Evolutionary conservation across 2,329 filamentous ascomycete genomes (phyloP), one percentile per base, ranked within the genome.

Genomic region (Chaetomiaceae sp.): DNA sequence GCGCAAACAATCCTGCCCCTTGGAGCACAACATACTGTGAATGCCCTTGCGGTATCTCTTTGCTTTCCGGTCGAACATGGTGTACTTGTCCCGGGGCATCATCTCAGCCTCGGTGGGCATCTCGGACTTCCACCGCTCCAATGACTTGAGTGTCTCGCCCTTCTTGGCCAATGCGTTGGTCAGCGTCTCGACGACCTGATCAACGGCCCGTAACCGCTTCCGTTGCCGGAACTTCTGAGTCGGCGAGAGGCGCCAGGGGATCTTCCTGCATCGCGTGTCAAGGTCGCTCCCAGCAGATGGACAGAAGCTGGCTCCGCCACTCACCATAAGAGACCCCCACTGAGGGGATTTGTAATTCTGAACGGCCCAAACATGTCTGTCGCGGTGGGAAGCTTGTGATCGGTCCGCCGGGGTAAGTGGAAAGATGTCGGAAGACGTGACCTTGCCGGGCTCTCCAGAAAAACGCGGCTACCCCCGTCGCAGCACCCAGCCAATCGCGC

Each of bases 31-130:
- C 90, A 64, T 80, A 96, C 91, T 97, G 74, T 97, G 92, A 70
- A 99, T 91, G 51, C 90, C 89, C 82, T 99, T 99, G 69, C 94
- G 80, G 71, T 97, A 99, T 64, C 82, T 85, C 83, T 91, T 95
- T 70, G 88, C 90, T 73, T 97, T 96, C 64, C 91, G 85, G 72
- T 96, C 92, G 72, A 97, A 99, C 66, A 99, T 87, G 25, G 90
- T 96, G 75, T 99, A 99, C 75, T 99, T 99, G 75, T 99, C 94
- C 72, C 83, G 87, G 42, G 94, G 87, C 69, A 95, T 69, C 94
- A 99, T 99, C 78, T 97, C 90, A 66, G 84, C 80, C 78, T 99
- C 94, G 23, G 84, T 87, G 20, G 94, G 94, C 94, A 99, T 99
- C 73, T 96, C 90, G 33, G 80, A 79, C 77, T 94, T 96, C 94